These are phyloP conservation scores for Ophiocordyceps australis DNA, from an alignment of 2,329 filamentous ascomycete genomes.

Conservation along the genomic window DNA sequence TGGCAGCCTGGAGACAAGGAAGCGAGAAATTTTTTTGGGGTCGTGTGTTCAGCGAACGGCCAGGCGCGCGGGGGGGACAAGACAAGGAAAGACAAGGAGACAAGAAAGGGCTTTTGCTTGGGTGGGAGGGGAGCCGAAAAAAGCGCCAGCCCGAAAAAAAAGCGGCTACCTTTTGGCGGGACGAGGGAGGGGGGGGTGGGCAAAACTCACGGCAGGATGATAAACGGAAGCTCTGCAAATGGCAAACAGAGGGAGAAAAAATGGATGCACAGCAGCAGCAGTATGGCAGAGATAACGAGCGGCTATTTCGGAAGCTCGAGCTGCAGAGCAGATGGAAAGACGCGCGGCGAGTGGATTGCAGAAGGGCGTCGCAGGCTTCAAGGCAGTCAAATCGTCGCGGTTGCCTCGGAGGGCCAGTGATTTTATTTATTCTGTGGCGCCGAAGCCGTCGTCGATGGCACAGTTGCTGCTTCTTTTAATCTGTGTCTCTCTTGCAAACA, in stretches of 20 bases:
- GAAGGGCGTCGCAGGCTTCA: no score
- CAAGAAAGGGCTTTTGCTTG: not conserved
- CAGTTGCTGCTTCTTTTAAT: no score
- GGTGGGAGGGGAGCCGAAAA: constrained; percentile 2
- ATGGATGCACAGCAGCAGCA: not conserved
- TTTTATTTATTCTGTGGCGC: no score
- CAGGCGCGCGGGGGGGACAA: not conserved
- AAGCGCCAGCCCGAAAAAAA: constrained; percentile 2
- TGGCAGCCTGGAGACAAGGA: not conserved
- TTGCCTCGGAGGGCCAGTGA: no score
- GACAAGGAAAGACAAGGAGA: not conserved
- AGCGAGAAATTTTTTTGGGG: constrained; percentile 1
- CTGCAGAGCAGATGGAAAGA: no score
- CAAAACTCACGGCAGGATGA: constrained; percentile 2
- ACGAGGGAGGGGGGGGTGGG: constrained; percentile 1
- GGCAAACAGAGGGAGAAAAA: not conserved
- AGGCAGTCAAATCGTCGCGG: no score
- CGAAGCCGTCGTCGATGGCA: no score
- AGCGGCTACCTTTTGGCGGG: constrained; percentile 2
- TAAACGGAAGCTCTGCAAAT: not conserved
- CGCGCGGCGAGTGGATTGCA: no score
- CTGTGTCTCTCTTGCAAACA: no score
- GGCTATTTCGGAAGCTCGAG: not conserved
- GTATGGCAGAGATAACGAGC: not conserved
- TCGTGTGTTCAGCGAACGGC: not conserved